phyloP scores from a whole-genome alignment of 306 rosid genomes.

The Vigna radiata region DNA sequence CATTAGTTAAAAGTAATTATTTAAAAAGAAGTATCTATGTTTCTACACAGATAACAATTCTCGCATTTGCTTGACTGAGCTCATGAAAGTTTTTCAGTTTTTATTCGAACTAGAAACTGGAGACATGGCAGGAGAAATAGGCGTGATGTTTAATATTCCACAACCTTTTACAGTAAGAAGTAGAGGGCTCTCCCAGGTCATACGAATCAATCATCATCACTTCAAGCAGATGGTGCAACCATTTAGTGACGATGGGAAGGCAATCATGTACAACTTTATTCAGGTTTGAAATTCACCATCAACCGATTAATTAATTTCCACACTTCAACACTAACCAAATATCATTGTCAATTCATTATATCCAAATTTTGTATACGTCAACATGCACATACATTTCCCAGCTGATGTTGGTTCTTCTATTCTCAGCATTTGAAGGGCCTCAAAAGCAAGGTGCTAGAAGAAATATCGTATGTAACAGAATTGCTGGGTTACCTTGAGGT shows the following conservation, averaged over 20 bases:
- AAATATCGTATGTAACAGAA: slow-evolving; percentile 67
- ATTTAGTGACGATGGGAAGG: slow-evolving; percentile 67
- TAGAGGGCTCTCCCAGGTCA: slow-evolving; percentile 76
- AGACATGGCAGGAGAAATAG: slow-evolving; percentile 81
- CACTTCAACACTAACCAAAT: slow-evolving; percentile 27
- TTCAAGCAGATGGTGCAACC: slow-evolving; percentile 84
- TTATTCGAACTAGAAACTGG: slow-evolving; percentile 70
- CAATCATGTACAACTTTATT: slow-evolving; percentile 64
- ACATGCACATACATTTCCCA: slow-evolving; percentile 31
- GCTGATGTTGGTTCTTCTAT: slow-evolving; percentile 46
- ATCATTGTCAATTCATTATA: slow-evolving; percentile 26
- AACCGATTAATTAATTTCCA: slow-evolving; percentile 13
- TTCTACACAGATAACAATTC: slow-evolving; percentile 20
- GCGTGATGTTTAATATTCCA: slow-evolving; percentile 75
- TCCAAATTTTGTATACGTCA: slow-evolving; percentile 34
- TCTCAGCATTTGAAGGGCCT: slow-evolving; percentile 69
- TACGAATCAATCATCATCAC: slow-evolving; percentile 69
- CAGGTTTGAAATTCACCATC: slow-evolving; percentile 58
- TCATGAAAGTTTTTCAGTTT: slow-evolving; percentile 53
- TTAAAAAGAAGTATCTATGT: slow-evolving; percentile 31
- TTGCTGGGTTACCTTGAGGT: slow-evolving; percentile 68
- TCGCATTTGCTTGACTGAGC: slow-evolving; percentile 37
- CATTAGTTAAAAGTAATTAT: not conserved
- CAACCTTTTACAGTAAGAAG: slow-evolving; percentile 91
- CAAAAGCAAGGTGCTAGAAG: slow-evolving; percentile 58